A percentile compares a stretch with the other conserved stretches of the same genome.
These are phyloP conservation scores for Cutaneotrichosporon sp. DNA, from an alignment of 1,284 basidiomycete species.

Conservation along the genomic window DNA sequence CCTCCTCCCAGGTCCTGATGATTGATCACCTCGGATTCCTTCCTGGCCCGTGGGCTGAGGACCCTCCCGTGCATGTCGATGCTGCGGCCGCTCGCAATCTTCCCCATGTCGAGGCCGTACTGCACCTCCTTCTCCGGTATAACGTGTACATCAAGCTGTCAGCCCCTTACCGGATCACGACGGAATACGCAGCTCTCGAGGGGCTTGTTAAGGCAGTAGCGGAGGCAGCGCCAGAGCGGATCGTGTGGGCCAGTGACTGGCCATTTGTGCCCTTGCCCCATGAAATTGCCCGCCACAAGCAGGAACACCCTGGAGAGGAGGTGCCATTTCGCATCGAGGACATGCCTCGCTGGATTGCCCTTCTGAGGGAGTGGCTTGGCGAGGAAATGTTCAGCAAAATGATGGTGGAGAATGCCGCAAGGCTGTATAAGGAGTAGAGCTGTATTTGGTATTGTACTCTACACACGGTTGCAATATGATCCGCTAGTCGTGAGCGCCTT, in stretches of 20 bases:
- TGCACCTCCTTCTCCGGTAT: neutral
- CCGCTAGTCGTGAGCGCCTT: too few species aligned
- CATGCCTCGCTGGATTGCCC: neutral
- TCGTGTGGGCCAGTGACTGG: slow-evolving; percentile 13
- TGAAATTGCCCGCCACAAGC: neutral
- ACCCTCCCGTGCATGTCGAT: neutral
- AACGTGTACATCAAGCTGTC: slow-evolving; percentile 8
- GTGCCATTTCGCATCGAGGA: slow-evolving; percentile 6
- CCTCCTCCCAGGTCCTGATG: slow-evolving; percentile 4
- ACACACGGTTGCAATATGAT: neutral
- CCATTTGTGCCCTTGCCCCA: slow-evolving; percentile 4
- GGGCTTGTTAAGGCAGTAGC: slow-evolving; percentile 5
- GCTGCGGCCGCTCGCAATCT: neutral
- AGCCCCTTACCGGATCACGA: slow-evolving; percentile 11
- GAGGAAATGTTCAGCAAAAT: slow-evolving; percentile 6
- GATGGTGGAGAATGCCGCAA: slow-evolving; percentile 5
- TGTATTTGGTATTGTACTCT: too few species aligned
- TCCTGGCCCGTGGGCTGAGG: slow-evolving; percentile 4
- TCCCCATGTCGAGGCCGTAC: slow-evolving; percentile 3
- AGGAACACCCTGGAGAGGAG: neutral
- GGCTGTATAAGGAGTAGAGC: slow-evolving; percentile 2
- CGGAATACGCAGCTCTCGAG: slow-evolving; percentile 2
- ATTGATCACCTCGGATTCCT: slow-evolving; percentile 14
- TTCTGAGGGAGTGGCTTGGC: slow-evolving; percentile 6
- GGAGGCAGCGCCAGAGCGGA: neutral